Percentiles rank a stretch among this genome's conserved stretches.
phyloP scores from a whole-genome alignment of 1,139 yeast genomes.

The Pneumocystis canis region DNA sequence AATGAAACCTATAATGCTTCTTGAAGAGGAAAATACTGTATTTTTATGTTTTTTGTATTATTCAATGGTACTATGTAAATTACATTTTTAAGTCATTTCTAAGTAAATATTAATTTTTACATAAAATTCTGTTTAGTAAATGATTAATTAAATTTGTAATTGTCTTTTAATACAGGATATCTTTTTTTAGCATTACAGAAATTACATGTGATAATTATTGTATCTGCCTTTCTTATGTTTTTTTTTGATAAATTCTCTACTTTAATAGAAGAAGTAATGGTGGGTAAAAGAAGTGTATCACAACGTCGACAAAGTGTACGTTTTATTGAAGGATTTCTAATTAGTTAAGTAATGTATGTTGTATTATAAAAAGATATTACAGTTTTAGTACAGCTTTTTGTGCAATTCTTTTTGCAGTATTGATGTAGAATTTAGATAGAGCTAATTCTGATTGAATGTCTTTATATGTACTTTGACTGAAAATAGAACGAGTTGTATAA shows the following conservation, averaged over 20 bases:
- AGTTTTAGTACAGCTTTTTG: background rate
- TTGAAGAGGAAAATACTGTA: background rate
- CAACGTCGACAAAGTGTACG: background rate
- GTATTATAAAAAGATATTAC: background rate
- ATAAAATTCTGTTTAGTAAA: background rate
- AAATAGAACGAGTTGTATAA: background rate
- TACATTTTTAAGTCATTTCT: too few species aligned
- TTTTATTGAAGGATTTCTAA: background rate
- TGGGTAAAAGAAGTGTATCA: background rate
- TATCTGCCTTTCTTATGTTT: background rate
- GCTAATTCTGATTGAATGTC: background rate
- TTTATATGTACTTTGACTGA: background rate
- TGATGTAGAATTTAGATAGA: background rate
- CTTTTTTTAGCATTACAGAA: background rate
- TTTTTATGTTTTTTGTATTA: background rate
- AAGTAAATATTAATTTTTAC: background rate
- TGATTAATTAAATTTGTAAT: background rate
- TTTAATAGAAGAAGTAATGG: background rate
- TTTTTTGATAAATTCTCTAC: background rate
- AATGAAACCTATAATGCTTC: background rate
- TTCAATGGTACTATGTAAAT: background rate
- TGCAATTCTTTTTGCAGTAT: background rate
- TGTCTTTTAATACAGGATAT: background rate
- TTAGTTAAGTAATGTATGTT: background rate
- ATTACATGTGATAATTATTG: background rate